Base-by-base conservation (phyloP, 2,329 filamentous ascomycete species). In the Aspergillus glaucus region DNA sequence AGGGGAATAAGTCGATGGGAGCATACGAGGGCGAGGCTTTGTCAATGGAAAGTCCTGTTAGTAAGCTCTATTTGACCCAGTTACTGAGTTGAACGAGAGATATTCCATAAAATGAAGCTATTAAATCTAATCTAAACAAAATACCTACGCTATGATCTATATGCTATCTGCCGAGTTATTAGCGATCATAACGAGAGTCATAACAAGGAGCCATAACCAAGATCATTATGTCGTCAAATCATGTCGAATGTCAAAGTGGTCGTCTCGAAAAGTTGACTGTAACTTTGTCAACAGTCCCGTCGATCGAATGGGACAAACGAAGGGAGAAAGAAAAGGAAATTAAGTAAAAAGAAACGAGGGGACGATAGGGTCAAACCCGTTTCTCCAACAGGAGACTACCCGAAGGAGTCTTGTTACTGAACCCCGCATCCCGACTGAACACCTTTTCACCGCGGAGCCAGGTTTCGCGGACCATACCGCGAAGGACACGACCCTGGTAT, bases 401-500 rank as follows among this genome's bases (percentile, higher is more conserved):
- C 3, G 56, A 49, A 3, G 68, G 68, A 8, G 55, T 55, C 51
- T 66, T 66, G 40, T 59, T 59, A 17, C 61, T 61, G 50, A 74
- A 74, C 17, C 70, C 69, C n/a, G 62, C 59, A n/a, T 80, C 82
- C 28, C 87, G 75, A 53, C 80, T 78, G 66, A 86, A 94, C n/a
- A 95, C 78, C 65, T 79, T 84, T 55, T 73, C 74, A 0, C 91
- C 91, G 6, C 90, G 78, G 53, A 96, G 63, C 87, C 88, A 95
- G 6, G 91, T 95, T 77, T 94, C 88, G 50, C 73, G 76, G 9
- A 95, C 90, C 50, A 89, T 80, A 1, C 91, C 91, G 43, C 77
- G 79, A 60, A 96, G 84, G 28, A 75, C 78, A 68, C 85, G 86
- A 17, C 88, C 88, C 66, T 95, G 86, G 77, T 94, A 96, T 0